Conservation (phyloP, 257 asterid species). For the Mitragyna speciosa region DNA sequence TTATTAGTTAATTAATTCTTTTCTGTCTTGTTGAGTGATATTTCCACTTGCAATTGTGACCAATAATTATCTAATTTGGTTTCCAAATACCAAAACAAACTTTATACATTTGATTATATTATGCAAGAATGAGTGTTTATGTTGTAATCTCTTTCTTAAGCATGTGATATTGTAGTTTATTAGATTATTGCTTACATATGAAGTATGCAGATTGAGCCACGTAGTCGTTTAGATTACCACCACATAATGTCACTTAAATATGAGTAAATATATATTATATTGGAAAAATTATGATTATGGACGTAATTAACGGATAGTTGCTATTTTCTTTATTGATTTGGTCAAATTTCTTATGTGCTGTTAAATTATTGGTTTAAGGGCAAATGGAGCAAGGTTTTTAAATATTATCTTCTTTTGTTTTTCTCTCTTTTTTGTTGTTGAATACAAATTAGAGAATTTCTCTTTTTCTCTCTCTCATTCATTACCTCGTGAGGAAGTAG, state of each 20-base stretch:
- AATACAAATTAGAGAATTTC: neutral
- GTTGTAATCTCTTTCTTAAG: slow-evolving; percentile 30
- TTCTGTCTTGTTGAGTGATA: slow-evolving; percentile 13
- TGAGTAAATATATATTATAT: neutral
- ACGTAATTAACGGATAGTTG: neutral
- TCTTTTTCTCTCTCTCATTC: neutral
- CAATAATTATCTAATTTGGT: neutral
- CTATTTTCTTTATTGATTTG: neutral
- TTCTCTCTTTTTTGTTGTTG: neutral
- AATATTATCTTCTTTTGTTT: neutral
- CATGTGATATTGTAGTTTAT: slow-evolving; percentile 14
- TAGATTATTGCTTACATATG: slow-evolving; percentile 16
- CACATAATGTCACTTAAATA: neutral
- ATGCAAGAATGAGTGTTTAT: slow-evolving; percentile 8
- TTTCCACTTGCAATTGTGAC: slow-evolving; percentile 28
- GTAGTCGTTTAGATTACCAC: slow-evolving; percentile 29
- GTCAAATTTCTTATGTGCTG: neutral
- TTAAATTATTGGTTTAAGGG: neutral
- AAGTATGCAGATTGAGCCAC: slow-evolving; percentile 35
- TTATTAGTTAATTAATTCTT: neutral
- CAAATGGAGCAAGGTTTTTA: too few species aligned
- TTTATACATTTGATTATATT: neutral
- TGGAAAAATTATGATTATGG: neutral
- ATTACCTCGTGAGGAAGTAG: too few species aligned
- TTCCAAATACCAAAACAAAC: slow-evolving; percentile 28